Conservation (phyloP, 345 rosid species). For the Syzygium aqueum region DNA sequence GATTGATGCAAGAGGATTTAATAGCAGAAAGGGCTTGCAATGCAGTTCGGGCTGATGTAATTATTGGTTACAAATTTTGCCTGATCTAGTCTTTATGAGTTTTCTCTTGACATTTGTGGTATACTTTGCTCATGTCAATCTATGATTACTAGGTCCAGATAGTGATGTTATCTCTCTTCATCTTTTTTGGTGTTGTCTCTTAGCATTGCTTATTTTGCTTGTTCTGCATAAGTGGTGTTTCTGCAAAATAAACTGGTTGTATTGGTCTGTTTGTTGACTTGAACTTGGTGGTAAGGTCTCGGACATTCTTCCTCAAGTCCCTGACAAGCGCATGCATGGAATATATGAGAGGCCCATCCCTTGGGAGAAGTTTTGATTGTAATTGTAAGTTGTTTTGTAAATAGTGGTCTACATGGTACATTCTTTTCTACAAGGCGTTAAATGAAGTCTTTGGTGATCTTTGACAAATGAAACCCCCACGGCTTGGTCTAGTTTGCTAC, state of each 20-base stretch:
- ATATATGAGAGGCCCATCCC: background rate
- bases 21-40: background rate
- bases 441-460: background rate
- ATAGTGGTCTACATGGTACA: background rate
- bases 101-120: background rate
- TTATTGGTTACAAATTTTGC: background rate
- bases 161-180: background rate
- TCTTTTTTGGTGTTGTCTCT: background rate
- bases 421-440: background rate
- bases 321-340: background rate
- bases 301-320: background rate
- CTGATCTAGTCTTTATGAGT: background rate
- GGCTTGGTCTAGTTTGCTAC: background rate
- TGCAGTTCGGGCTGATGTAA: background rate
- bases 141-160: background rate
- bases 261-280: background rate
- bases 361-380: background rate
- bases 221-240: background rate
- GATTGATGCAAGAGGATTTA: background rate
- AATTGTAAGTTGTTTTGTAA: background rate
- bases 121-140: background rate
- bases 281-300: background rate
- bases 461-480: background rate
- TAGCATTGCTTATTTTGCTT: background rate
- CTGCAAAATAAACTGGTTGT: background rate